These are phyloP conservation scores for Thinopyrum obtusiflorum DNA, from an alignment of 202 grass and related monocot genomes.

Conservation along the genomic window DNA sequence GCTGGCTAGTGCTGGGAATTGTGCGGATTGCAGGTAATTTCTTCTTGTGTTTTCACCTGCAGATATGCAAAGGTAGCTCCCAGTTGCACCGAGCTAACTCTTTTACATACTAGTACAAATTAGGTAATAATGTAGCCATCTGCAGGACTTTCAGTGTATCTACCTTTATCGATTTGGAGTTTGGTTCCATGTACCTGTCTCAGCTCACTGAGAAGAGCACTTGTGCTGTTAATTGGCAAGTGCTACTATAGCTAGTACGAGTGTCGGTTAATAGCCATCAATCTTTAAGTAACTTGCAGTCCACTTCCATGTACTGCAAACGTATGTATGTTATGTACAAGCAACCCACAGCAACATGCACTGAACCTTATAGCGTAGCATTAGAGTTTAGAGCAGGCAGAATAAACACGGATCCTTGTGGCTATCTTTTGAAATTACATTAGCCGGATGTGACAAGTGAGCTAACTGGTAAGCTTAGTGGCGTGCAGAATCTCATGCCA, in stretches of 20 bases:
- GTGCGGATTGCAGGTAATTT: neutral
- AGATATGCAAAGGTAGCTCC: constrained; percentile 5
- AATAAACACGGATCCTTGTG: neutral
- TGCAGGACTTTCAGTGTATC: neutral
- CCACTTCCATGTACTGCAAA: constrained; percentile 17
- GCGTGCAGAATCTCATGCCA: neutral
- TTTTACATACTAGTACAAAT: neutral
- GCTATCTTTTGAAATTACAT: neutral
- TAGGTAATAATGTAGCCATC: neutral
- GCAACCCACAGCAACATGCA: neutral
- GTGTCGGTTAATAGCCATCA: constrained; percentile 3
- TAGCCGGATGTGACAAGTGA: neutral
- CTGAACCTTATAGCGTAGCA: neutral
- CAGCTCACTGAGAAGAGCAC: constrained; percentile 17
- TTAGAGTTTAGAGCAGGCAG: neutral
- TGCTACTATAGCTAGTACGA: neutral
- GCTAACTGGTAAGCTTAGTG: neutral
- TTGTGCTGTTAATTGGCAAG: neutral
- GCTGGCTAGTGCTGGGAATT: constrained; percentile 33
- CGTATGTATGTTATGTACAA: neutral
- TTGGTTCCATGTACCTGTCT: constrained; percentile 27
- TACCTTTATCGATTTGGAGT: constrained; percentile 1
- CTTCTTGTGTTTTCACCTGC: constrained; percentile 17
- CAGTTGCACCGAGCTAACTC: neutral
- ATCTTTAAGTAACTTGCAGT: constrained; percentile 38